Conservation (phyloP, 495 filamentous ascomycete genomes). For the Trichocladium uniseriatum region DNA sequence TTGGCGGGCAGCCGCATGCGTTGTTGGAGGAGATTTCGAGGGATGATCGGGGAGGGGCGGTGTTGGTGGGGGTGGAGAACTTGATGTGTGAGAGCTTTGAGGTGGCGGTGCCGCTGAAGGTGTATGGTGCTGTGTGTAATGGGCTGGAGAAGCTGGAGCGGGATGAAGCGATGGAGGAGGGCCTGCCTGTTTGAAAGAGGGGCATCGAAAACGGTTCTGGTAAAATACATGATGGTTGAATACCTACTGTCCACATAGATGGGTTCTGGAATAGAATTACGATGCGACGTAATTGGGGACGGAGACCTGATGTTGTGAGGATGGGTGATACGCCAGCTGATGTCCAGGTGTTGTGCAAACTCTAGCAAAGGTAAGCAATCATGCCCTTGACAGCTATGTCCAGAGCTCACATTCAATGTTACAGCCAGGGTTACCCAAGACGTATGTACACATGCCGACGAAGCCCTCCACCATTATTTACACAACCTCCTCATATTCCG, state of each 20-base stretch:
- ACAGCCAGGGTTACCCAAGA: too few relatives aligned
- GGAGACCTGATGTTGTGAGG: too few relatives aligned
- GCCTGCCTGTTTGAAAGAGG: slow-evolving; percentile 35
- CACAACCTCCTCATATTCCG: slow-evolving; percentile 5
- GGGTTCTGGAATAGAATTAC: not conserved
- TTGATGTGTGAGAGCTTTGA: slow-evolving; percentile 83
- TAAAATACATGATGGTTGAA: too few relatives aligned
- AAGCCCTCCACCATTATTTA: too few relatives aligned
- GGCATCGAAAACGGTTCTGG: too few relatives aligned
- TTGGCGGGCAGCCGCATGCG: slow-evolving; percentile 18
- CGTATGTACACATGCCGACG: too few relatives aligned
- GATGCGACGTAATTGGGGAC: not conserved
- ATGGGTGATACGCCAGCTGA: too few relatives aligned
- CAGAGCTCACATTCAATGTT: too few relatives aligned
- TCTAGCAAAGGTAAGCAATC: too few relatives aligned
- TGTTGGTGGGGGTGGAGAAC: slow-evolving; percentile 63
- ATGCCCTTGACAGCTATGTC: too few relatives aligned
- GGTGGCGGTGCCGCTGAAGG: slow-evolving; percentile 69
- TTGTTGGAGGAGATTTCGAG: slow-evolving; percentile 52
- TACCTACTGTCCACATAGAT: too few relatives aligned
- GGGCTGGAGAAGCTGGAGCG: slow-evolving; percentile 39
- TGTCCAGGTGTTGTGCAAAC: too few relatives aligned
- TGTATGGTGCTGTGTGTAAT: slow-evolving; percentile 61
- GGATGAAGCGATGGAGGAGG: slow-evolving; percentile 39
- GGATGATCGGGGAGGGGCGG: slow-evolving; percentile 61